Conservation (phyloP, 2,329 filamentous ascomycete genomes). For the Aspergillus carbonarius region DNA sequence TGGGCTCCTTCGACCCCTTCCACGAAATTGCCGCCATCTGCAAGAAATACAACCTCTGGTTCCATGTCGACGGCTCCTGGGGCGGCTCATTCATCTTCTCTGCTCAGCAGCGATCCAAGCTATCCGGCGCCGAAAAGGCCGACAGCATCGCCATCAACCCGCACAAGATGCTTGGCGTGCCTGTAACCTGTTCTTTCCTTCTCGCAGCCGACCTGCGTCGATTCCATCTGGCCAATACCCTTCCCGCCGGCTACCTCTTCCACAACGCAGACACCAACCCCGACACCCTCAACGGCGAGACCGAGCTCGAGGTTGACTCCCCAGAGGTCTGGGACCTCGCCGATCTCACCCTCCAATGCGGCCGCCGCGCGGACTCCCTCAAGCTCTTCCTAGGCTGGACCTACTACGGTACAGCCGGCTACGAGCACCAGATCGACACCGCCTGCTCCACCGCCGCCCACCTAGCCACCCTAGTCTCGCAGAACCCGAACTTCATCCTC, state of each 20-base stretch:
- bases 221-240: constrained; percentile 81
- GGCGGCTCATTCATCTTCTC: constrained; percentile 82
- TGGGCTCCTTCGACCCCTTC: constrained; percentile 85
- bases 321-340: constrained; percentile 81
- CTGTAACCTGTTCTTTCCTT: constrained; percentile 87
- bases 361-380: constrained; percentile 77
- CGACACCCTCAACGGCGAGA: constrained; percentile 10
- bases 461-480: constrained; percentile 61
- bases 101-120: constrained; percentile 59
- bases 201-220: constrained; percentile 71
- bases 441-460: constrained; percentile 71
- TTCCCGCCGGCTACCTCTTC: constrained; percentile 84
- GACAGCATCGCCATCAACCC: constrained; percentile 86
- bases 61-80: constrained; percentile 93
- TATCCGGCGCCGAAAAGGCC: constrained; percentile 70
- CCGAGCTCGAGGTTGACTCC: constrained; percentile 33
- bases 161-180: constrained; percentile 95
- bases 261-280: constrained; percentile 52
- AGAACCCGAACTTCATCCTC: constrained; percentile 63
- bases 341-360: constrained; percentile 90
- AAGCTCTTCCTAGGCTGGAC: constrained; percentile 88
- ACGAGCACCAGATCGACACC: constrained; percentile 66
- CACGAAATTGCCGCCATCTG: constrained; percentile 68
- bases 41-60: constrained; percentile 72
- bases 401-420: constrained; percentile 79